A percentile compares a stretch with the other conserved stretches of the same genome.
Conservation (phyloP, 768 basidiomycete genomes). For the Rhizopogon rudus region DNA sequence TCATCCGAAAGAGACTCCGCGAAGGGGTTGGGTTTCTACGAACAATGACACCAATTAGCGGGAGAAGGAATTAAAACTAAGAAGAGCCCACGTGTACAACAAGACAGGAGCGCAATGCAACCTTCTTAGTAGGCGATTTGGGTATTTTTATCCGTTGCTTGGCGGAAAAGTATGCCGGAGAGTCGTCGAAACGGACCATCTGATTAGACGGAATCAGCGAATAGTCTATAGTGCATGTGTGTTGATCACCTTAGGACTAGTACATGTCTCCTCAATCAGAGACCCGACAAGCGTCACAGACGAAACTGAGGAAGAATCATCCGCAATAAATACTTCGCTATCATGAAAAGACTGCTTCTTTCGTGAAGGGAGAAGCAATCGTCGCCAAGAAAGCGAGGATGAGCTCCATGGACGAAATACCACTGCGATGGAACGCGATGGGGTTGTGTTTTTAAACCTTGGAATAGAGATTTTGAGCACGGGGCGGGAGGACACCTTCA, state of each 20-base stretch:
- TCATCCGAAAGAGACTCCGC: constrained; percentile 1
- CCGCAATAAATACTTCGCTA: not conserved
- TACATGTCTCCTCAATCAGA: constrained; percentile 6
- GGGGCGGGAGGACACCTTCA: not conserved
- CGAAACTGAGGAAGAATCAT: constrained; percentile 3
- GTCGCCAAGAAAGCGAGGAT: constrained; percentile 18
- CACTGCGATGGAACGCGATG: not conserved
- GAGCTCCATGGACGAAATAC: constrained; percentile 2
- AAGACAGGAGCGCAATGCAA: constrained; percentile 24
- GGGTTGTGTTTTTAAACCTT: not conserved
- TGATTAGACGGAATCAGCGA: not conserved
- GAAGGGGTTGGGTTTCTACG: constrained; percentile 9
- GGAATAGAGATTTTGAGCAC: not conserved
- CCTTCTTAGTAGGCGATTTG: constrained; percentile 7
- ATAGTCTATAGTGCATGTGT: not conserved
- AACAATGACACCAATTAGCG: constrained; percentile 2
- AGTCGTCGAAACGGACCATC: constrained; percentile 23
- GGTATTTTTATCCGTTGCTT: constrained; percentile 13
- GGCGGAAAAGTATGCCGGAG: constrained; percentile 18
- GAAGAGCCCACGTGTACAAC: constrained; percentile 15
- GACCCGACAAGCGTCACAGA: constrained; percentile 2
- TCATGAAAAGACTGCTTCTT: not conserved
- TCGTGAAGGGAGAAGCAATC: constrained; percentile 5
- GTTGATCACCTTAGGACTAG: constrained; percentile 13
- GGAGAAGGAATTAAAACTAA: not conserved